Base-by-base conservation (phyloP, 768 basidiomycete species). In the Mycena crocata region DNA sequence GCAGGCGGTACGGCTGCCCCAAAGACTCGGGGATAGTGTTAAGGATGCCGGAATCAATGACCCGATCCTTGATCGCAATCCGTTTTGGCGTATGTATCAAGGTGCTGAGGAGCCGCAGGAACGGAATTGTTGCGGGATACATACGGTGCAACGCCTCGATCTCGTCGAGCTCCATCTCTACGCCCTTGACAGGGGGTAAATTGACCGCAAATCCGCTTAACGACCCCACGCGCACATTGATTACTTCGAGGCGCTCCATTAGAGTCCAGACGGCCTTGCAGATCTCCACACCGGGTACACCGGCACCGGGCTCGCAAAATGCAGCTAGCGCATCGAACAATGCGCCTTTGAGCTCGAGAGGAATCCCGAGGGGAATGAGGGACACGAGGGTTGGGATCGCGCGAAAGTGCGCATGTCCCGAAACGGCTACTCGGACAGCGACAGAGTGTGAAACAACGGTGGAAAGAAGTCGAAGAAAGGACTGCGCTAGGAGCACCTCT, bases 51-150 rank as follows among this genome's bases (percentile, higher is more conserved):
- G 83, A 78, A 56, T 91, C 90, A 35, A 84, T 74, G 19, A 91
- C 77, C 15, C 87, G 84, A 64, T 87, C 89, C 60, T 86, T 85
- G 39, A 90, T 74, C 0, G 90, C 84, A 19, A 92, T 78, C 48
- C 90, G 86, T 76, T 93, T 93, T 1, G 93, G 89, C 0, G 93
- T 92, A 73, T 95, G 94, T 30, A 99, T 84, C 63, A 98, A 86
- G 0, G 93, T 90, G 71, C 86, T 86, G 64, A 99, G 87, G 48
- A 98, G 86, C 62, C 87, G 86, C 55, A 98, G 79, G 81, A 98
- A 97, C 0, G 96, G 91, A 24, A 94, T 90, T 0, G 96, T 97
- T 10, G 94, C 87, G 0, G 96, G 95, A 77, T 97, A 99, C 61
- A 91, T 73, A 76, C 87, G 87, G 74, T 91, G 88, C 5, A 85